Percentiles rank a stretch among this genome's conserved stretches.
Evolutionary conservation across 208 protist species (phyloP).

Genomic region (Trypanosoma theileri): DNA sequence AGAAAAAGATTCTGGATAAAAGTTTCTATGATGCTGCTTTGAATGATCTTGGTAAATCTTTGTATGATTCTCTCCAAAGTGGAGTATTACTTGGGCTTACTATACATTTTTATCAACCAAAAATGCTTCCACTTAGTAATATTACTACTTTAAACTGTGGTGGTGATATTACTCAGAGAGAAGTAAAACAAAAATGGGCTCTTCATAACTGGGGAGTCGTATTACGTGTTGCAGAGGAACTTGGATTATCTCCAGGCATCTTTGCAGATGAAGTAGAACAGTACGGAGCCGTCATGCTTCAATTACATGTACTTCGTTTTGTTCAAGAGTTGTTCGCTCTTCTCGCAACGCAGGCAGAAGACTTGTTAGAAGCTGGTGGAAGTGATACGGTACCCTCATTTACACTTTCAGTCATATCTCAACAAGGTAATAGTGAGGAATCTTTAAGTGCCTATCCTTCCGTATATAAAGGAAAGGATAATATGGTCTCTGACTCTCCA

Average conservation of each 20-base stretch:
- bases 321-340: slow-evolving; percentile 69
- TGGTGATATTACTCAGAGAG: neutral
- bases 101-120: slow-evolving; percentile 64
- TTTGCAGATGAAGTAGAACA: slow-evolving; percentile 50
- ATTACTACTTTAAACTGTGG: slow-evolving; percentile 6
- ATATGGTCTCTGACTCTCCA: neutral
- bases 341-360: slow-evolving; percentile 69
- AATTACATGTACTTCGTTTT: slow-evolving; percentile 68
- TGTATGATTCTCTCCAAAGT: slow-evolving; percentile 30
- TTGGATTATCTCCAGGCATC: slow-evolving; percentile 50
- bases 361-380: slow-evolving; percentile 7
- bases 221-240: slow-evolving; percentile 30
- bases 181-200: neutral
- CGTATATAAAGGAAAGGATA: neutral
- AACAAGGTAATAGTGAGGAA: neutral
- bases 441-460: neutral
- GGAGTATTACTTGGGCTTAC: slow-evolving; percentile 45
- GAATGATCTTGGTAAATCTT: slow-evolving; percentile 7
- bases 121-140: slow-evolving; percentile 32
- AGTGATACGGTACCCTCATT: neutral
- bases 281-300: slow-evolving; percentile 49
- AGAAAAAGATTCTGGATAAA: slow-evolving; percentile 7
- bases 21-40: slow-evolving; percentile 1
- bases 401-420: neutral
- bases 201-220: slow-evolving; percentile 26